Percentiles rank a stretch among this genome's conserved stretches.
Evolutionary conservation across 2,329 filamentous ascomycete genomes (phyloP).

Genomic region (Elsinoe batatas): DNA sequence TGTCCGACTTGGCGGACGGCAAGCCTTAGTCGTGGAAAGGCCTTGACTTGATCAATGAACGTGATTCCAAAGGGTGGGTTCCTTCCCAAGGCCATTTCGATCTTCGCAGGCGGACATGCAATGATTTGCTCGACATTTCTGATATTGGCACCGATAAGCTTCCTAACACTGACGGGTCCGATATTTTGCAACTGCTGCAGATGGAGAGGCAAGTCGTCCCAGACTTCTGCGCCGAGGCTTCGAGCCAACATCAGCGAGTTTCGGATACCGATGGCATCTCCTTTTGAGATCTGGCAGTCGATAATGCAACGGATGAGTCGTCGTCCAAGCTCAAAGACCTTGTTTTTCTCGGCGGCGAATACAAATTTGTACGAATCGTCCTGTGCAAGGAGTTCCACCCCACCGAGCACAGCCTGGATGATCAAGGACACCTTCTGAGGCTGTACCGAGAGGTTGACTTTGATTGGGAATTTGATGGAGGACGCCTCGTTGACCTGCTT

Average conservation of each 20-base stretch:
- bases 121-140: slow-evolving; percentile 62
- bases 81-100: slow-evolving; percentile 66
- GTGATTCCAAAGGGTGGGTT: slow-evolving; percentile 76
- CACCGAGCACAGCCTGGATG: slow-evolving; percentile 65
- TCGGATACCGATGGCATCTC: slow-evolving; percentile 57
- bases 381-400: slow-evolving; percentile 50
- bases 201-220: slow-evolving; percentile 75
- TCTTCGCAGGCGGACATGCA: slow-evolving; percentile 54
- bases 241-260: slow-evolving; percentile 68
- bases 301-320: slow-evolving; percentile 65
- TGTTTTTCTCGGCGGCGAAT: slow-evolving; percentile 49
- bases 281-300: slow-evolving; percentile 55
- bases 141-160: slow-evolving; percentile 61
- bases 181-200: slow-evolving; percentile 75
- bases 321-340: slow-evolving; percentile 59
- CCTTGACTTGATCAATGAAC: slow-evolving; percentile 52
- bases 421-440: slow-evolving; percentile 70
- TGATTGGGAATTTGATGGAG: slow-evolving; percentile 61
- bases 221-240: slow-evolving; percentile 62
- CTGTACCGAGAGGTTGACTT: slow-evolving; percentile 53
- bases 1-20: slow-evolving; percentile 42
- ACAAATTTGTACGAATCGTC: slow-evolving; percentile 48
- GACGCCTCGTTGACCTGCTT: slow-evolving; percentile 61
- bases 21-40: slow-evolving; percentile 61
- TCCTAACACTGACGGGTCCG: slow-evolving; percentile 64